These are phyloP conservation scores for Penicillium crystallinum DNA, from an alignment of 495 filamentous ascomycete species.

Conservation along the genomic window DNA sequence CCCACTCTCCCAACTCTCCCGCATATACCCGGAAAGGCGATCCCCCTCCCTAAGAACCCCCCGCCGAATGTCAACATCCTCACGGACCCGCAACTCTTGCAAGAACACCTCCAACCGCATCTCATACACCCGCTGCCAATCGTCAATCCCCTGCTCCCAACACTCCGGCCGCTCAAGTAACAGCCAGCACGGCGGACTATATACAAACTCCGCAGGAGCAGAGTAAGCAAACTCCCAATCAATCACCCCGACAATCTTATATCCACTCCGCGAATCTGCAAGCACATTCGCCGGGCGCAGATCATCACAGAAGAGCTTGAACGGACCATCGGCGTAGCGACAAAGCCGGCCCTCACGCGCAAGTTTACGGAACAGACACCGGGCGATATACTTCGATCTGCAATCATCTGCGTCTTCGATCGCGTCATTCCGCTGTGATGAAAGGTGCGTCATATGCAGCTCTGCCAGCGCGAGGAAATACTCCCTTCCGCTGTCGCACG, in stretches of 20 bases:
- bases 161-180: constrained; percentile 19
- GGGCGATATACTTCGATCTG: constrained; percentile 37
- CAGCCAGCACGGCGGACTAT: constrained; percentile 21
- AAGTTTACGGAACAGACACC: constrained; percentile 31
- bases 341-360: constrained; percentile 20
- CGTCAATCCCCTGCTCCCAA: constrained; percentile 5
- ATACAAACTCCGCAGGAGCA: constrained; percentile 20
- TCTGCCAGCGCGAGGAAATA: constrained; percentile 36
- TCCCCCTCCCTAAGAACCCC: not conserved
- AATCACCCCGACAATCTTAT: not conserved
- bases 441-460: constrained; percentile 36
- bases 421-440: constrained; percentile 37
- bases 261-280: constrained; percentile 21
- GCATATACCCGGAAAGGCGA: not conserved
- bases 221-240: constrained; percentile 26
- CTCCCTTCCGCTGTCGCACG: constrained; percentile 21
- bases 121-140: not conserved
- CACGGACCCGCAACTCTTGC: not conserved
- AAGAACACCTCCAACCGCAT: not conserved
- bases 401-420: constrained; percentile 32
- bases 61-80: not conserved
- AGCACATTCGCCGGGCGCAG: constrained; percentile 31
- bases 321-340: constrained; percentile 11
- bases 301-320: constrained; percentile 35
- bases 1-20: not conserved